A percentile compares a stretch with the other conserved stretches of the same genome.
Conservation (phyloP, 176 grass and related monocot genomes). For the Luzula sylvatica region DNA sequence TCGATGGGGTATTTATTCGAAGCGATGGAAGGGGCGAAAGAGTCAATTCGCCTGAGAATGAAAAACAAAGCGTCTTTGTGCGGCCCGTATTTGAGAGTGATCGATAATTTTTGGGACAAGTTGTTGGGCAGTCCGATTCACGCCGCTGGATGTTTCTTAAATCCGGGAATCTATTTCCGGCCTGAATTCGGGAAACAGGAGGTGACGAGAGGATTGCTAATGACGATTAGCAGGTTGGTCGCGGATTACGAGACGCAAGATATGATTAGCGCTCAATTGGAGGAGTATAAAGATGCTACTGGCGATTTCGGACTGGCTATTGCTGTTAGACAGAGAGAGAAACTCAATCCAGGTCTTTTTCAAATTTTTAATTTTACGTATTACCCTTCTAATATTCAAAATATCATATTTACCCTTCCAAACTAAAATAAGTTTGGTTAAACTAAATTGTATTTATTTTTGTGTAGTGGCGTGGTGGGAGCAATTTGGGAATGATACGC, state of each 20-base stretch:
- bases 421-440: no score
- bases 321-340: slow-evolving; percentile 15
- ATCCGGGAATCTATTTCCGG: slow-evolving; percentile 23
- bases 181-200: slow-evolving; percentile 30
- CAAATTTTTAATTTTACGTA: not conserved
- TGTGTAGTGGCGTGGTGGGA: slow-evolving; percentile 36
- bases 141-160: slow-evolving; percentile 35
- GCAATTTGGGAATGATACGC: slow-evolving; percentile 23
- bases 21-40: slow-evolving; percentile 29
- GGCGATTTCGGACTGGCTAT: slow-evolving; percentile 2
- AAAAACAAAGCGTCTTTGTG: slow-evolving; percentile 25
- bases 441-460: not conserved
- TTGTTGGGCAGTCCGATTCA: slow-evolving; percentile 30
- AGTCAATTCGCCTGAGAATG: slow-evolving; percentile 30
- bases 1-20: slow-evolving; percentile 38
- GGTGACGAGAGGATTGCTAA: slow-evolving; percentile 27
- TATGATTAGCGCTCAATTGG: slow-evolving; percentile 20
- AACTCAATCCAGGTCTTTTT: slow-evolving; percentile 17
- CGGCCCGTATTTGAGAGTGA: slow-evolving; percentile 24
- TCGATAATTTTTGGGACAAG: slow-evolving; percentile 20
- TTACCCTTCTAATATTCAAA: not conserved
- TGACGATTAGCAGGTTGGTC: slow-evolving; percentile 29
- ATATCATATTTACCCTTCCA: not conserved
- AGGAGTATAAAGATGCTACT: slow-evolving; percentile 27
- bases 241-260: slow-evolving; percentile 20